Conservation (phyloP, 2,329 filamentous ascomycete genomes). For the Aspergillus awamori region DNA sequence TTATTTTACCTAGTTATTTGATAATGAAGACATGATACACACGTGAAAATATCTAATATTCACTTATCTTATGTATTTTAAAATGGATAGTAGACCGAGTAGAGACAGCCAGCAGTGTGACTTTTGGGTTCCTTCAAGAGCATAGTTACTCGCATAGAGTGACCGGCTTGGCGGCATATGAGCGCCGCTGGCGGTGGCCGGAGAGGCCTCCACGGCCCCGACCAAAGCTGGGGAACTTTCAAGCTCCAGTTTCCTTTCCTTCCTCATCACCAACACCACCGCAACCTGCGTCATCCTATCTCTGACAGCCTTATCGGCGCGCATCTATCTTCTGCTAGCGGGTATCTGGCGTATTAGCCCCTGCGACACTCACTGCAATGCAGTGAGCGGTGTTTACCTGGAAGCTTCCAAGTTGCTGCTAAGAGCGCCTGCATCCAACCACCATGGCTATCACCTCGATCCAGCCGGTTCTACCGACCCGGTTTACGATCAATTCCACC, state of each 20-base stretch:
- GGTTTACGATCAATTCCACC: slow-evolving; percentile 44
- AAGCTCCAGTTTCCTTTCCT: slow-evolving; percentile 11
- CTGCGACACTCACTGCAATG: slow-evolving; percentile 23
- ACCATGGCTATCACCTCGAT: slow-evolving; percentile 50
- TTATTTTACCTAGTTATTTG: background rate
- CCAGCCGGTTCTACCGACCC: slow-evolving; percentile 40
- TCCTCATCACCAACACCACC: slow-evolving; percentile 7
- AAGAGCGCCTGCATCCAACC: slow-evolving; percentile 26
- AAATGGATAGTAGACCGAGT: background rate
- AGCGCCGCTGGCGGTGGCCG: slow-evolving; percentile 20
- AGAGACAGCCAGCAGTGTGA: background rate
- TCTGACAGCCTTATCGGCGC: background rate
- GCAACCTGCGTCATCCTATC: background rate
- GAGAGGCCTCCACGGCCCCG: slow-evolving; percentile 19
- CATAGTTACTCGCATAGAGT: slow-evolving; percentile 3
- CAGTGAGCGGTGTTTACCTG: slow-evolving; percentile 19
- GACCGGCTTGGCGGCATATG: slow-evolving; percentile 24
- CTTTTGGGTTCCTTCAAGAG: background rate
- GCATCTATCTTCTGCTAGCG: background rate
- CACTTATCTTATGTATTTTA: background rate
- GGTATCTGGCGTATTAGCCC: background rate
- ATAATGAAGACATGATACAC: background rate
- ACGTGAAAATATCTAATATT: background rate
- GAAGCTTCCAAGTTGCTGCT: slow-evolving; percentile 24
- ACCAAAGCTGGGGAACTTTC: slow-evolving; percentile 18